Evolutionary conservation across 306 rosid genomes (phyloP).

Genomic region (Prunus davidiana): DNA sequence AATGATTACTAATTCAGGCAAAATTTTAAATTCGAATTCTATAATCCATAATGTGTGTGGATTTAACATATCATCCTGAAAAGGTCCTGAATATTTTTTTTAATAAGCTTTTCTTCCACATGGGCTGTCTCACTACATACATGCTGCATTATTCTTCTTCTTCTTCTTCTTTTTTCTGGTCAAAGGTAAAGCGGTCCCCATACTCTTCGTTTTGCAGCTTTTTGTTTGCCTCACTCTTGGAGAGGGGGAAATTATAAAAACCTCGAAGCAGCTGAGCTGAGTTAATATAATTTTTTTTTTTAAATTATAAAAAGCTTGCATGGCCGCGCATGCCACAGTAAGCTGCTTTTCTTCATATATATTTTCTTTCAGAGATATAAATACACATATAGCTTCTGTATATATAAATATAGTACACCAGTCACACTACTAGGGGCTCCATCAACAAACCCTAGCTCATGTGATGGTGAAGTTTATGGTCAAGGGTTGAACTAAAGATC

Average conservation of each 20-base stretch:
- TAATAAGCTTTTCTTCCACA: conserved; percentile 4
- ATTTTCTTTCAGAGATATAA: not conserved
- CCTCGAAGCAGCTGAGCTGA: not conserved
- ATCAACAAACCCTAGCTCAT: not conserved
- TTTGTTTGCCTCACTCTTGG: conserved; percentile 28
- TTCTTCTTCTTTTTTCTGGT: conserved; percentile 20
- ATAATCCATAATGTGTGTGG: accelerated
- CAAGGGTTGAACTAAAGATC: not conserved
- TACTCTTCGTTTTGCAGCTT: conserved; percentile 16
- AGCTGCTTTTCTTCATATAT: not conserved
- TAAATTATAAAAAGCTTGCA: not conserved
- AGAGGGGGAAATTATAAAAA: not conserved
- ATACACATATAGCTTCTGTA: not conserved
- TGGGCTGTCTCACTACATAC: conserved; percentile 35
- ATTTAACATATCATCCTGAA: too few species aligned
- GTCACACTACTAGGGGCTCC: not conserved
- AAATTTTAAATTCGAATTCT: accelerated
- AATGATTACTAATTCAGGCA: accelerated
- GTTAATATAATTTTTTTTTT: not conserved
- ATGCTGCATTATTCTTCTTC: not conserved
- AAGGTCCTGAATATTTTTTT: too few species aligned
- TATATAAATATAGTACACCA: too few species aligned
- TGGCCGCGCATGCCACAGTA: not conserved
- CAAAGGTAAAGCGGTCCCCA: conserved; percentile 33
- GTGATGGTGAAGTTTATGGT: not conserved